These are phyloP conservation scores for Leersia perrieri DNA, from an alignment of 176 grass and related monocot species.

Conservation along the genomic window DNA sequence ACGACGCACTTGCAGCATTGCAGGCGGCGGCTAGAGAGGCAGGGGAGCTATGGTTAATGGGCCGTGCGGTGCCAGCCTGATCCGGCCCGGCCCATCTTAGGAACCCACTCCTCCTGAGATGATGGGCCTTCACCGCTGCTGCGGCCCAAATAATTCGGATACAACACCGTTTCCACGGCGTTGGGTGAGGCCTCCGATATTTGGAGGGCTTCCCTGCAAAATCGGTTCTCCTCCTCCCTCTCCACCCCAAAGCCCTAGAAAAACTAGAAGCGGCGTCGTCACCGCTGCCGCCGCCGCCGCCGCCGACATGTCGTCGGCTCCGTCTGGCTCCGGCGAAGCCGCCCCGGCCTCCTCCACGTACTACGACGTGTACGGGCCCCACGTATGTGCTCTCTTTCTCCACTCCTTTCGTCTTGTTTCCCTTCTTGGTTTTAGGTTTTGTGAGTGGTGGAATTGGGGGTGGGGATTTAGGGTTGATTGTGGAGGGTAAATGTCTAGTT, in stretches of 20 bases:
- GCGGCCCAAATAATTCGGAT: neutral
- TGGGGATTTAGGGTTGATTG: neutral
- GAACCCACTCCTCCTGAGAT: too few species aligned
- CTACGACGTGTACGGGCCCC: conserved; percentile 59
- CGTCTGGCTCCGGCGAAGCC: conserved; percentile 9
- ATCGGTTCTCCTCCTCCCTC: neutral
- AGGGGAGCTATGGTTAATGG: too few species aligned
- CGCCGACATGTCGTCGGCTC: conserved; percentile 25
- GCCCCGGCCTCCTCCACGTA: conserved; percentile 15
- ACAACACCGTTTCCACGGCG: neutral
- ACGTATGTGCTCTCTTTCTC: conserved; percentile 34
- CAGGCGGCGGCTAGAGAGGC: too few species aligned
- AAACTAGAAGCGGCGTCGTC: neutral
- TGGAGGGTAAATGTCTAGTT: neutral
- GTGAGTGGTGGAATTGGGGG: neutral
- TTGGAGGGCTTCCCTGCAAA: conserved; percentile 11
- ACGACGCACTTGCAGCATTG: too few species aligned
- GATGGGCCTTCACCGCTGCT: too few species aligned
- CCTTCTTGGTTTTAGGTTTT: neutral
- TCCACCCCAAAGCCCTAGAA: conserved; percentile 19
- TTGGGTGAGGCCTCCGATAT: neutral
- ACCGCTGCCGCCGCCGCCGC: neutral
- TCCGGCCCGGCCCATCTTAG: too few species aligned
- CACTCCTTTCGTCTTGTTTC: neutral
- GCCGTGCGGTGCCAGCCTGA: too few species aligned